Conservation (phyloP, 2,329 filamentous ascomycete genomes). For the Aspergillus sp. region DNA sequence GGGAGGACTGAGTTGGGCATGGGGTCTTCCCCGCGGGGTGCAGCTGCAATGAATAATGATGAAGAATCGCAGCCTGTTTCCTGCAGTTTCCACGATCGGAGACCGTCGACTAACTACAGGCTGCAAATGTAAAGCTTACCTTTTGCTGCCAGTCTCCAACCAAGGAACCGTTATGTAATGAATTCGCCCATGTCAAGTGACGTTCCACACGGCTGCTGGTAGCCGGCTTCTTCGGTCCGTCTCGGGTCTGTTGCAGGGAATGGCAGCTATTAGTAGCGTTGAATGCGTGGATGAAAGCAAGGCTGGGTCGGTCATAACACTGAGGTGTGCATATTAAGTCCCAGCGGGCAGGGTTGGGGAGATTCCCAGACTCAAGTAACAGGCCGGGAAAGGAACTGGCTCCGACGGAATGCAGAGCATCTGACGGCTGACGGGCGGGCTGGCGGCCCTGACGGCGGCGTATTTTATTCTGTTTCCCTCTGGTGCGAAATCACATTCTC, state of each 20-base stretch:
- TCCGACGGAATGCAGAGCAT: not conserved
- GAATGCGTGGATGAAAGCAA: too few relatives aligned
- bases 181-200: conserved; percentile 16
- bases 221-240: conserved; percentile 23
- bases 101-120: too few relatives aligned
- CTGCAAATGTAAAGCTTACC: too few relatives aligned
- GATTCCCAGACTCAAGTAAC: too few relatives aligned
- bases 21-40: conserved; percentile 3
- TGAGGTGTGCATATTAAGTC: too few relatives aligned
- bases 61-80: not conserved
- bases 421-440: too few relatives aligned
- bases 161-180: conserved; percentile 20
- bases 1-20: not conserved
- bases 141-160: too few relatives aligned
- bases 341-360: too few relatives aligned
- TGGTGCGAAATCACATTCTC: conserved; percentile 14
- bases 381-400: too few relatives aligned
- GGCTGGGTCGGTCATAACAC: too few relatives aligned
- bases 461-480: not conserved
- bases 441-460: too few relatives aligned
- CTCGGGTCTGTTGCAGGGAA: conserved; percentile 1
- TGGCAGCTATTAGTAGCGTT: not conserved
- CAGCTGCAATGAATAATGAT: not conserved
- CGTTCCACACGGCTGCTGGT: conserved; percentile 25
- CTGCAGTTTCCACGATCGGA: too few relatives aligned